Evolutionary conservation across 2,329 filamentous ascomycete species (phyloP).

Genomic region (Aspergillus candidus): DNA sequence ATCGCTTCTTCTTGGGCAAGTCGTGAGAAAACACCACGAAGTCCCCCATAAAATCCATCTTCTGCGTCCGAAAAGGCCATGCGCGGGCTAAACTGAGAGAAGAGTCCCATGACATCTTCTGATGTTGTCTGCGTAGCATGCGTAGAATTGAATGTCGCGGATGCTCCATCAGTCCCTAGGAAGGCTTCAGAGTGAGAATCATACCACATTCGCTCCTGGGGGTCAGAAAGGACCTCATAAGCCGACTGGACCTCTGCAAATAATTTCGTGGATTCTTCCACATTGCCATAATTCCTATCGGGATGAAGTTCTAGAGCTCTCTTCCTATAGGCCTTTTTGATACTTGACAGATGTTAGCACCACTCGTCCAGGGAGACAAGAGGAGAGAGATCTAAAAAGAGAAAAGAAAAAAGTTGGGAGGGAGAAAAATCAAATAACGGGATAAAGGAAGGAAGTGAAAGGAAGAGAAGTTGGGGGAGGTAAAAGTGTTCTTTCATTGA

Average conservation of each 20-base stretch:
- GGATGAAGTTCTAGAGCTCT: constrained; percentile 93
- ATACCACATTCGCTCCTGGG: constrained; percentile 96
- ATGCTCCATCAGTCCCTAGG: constrained; percentile 55
- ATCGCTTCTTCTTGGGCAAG: constrained; percentile 73
- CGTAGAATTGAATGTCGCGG: constrained; percentile 50
- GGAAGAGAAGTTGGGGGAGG: constrained; percentile 4
- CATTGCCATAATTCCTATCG: constrained; percentile 84
- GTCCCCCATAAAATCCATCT: constrained; percentile 76
- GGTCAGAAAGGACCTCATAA: constrained; percentile 92
- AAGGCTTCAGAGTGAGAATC: constrained; percentile 88
- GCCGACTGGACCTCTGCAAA: constrained; percentile 92
- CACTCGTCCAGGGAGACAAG: no score
- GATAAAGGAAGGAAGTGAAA: not conserved
- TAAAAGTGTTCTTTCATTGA: not conserved
- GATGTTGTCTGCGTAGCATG: constrained; percentile 70
- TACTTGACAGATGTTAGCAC: constrained; percentile 44
- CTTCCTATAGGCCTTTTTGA: constrained; percentile 86
- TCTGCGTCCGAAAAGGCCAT: constrained; percentile 76
- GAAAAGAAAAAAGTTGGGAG: not conserved
- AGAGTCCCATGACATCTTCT: constrained; percentile 69
- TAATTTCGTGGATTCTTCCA: constrained; percentile 71
- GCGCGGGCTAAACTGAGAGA: constrained; percentile 71
- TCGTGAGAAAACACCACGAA: constrained; percentile 70
- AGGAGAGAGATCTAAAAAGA: no score
- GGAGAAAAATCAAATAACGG: no score